Base-by-base conservation (phyloP, 495 filamentous ascomycete genomes). In the Halenospora varia region DNA sequence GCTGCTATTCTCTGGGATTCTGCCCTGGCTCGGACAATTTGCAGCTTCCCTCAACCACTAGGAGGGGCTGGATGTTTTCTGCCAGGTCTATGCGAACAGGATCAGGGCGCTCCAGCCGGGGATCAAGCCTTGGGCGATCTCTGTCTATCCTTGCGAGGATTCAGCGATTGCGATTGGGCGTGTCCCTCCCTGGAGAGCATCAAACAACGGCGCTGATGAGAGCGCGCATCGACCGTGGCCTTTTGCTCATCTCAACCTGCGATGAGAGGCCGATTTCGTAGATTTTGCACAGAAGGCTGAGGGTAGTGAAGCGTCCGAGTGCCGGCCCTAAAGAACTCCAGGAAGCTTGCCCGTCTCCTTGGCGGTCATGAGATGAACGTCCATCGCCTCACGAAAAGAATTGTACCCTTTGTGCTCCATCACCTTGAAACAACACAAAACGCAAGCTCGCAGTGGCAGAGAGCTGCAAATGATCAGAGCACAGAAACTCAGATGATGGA, bases 101-200 rank as follows among this genome's bases (percentile, higher is more conserved):
- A n/a, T n/a, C n/a, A n/a, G n/a, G n/a, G n/a, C n/a, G n/a, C n/a
- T 40, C 9, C 18, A n/a, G 42, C 4, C 42, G 11, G 47, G 61
- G 61, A 59, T 59, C 61, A 59, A 63, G 60, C 61, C 56, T 57
- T 18, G 40, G 56, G 51, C 52, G 56, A 63, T 56, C 56, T 47
- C 9, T 63, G 56, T 60, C 56, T 60, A 60, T 63, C 56, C 56
- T 57, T 63, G 61, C 56, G 56, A n/a, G 17, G n/a, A n/a, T n/a
- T n/a, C n/a, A n/a, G n/a, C n/a, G n/a, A 25, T 26, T 59, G 51
- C 48, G 40, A 56, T 56, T 53, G 53, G 54, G 18, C 11, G 25
- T n/a, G n/a, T n/a, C n/a, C n/a, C n/a, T n/a, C n/a, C n/a, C 35
- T 24, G 46, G 22, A 4, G 6, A 35, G 29, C 29, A 35, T 35